phyloP scores from a whole-genome alignment of 306 rosid genomes.

The Dryas alaskensis region DNA sequence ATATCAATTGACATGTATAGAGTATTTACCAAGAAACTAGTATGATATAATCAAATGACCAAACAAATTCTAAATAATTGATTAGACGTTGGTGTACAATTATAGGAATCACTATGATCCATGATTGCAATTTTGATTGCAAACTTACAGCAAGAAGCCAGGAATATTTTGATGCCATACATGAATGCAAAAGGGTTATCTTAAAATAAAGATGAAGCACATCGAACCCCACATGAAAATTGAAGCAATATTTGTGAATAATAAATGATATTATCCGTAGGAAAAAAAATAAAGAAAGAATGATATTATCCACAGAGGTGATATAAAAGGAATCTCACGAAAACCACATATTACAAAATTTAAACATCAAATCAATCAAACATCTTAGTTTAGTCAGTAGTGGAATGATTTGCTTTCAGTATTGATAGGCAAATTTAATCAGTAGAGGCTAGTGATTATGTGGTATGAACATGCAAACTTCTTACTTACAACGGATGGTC shows the following conservation, averaged over 20 bases:
- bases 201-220: no score
- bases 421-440: neutral
- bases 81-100: neutral
- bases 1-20: no score
- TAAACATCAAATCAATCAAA: slow-evolving; percentile 10
- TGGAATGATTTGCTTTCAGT: neutral
- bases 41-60: no score
- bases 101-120: neutral
- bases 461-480: no score
- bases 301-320: neutral
- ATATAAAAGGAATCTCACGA: neutral
- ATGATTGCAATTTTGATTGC: no score
- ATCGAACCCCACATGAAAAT: neutral
- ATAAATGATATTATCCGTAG: neutral
- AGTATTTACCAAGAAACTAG: no score
- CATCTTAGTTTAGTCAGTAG: neutral
- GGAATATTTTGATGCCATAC: neutral
- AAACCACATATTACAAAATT: neutral
- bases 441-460: neutral
- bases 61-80: neutral
- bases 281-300: no score
- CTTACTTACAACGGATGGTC: no score
- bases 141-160: no score
- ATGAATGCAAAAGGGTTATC: neutral
- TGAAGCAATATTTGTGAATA: neutral